These are phyloP conservation scores for Coemansia sp. DNA, from an alignment of 192 early-diverging fungal species.

Conservation along the genomic window DNA sequence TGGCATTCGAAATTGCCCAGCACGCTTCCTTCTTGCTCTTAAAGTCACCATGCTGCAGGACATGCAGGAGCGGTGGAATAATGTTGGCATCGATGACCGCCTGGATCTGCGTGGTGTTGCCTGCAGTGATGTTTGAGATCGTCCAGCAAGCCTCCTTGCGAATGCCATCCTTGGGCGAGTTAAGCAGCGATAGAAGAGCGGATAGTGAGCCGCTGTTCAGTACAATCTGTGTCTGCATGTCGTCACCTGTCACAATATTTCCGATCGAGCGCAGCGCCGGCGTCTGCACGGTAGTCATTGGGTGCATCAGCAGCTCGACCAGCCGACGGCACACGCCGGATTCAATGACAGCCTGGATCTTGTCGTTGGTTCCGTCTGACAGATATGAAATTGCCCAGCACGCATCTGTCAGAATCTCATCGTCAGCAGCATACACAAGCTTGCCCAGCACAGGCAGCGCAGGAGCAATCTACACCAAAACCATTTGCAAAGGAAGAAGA, in stretches of 20 bases:
- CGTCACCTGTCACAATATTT: constrained; percentile 99
- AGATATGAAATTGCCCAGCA: constrained; percentile 99
- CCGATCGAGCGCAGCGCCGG: constrained; percentile 96
- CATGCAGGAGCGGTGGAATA: constrained; percentile 86
- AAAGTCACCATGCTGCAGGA: constrained; percentile 86
- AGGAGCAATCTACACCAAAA: constrained; percentile 69
- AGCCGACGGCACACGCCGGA: constrained; percentile 90
- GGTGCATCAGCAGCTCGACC: constrained; percentile 89
- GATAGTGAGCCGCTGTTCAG: constrained; percentile 85
- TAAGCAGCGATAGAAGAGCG: constrained; percentile 79
- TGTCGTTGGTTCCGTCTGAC: constrained; percentile 94
- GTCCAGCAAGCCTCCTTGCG: constrained; percentile 99
- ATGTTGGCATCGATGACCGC: constrained; percentile 93
- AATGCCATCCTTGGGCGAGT: constrained; percentile 90
- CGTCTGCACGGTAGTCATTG: constrained; percentile 87
- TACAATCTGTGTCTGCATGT: constrained; percentile 94
- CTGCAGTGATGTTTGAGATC: constrained; percentile 98
- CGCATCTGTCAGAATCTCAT: constrained; percentile 96
- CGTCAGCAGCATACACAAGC: constrained; percentile 86
- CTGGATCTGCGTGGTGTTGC: constrained; percentile 91
- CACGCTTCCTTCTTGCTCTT: constrained; percentile 99
- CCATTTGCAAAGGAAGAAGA: neutral
- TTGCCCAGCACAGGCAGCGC: constrained; percentile 88
- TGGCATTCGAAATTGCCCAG: constrained; percentile 99
- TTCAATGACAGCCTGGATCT: constrained; percentile 98